Evolutionary conservation across 805 yeast species (phyloP).

Genomic region (Candida nonsorbophila): DNA sequence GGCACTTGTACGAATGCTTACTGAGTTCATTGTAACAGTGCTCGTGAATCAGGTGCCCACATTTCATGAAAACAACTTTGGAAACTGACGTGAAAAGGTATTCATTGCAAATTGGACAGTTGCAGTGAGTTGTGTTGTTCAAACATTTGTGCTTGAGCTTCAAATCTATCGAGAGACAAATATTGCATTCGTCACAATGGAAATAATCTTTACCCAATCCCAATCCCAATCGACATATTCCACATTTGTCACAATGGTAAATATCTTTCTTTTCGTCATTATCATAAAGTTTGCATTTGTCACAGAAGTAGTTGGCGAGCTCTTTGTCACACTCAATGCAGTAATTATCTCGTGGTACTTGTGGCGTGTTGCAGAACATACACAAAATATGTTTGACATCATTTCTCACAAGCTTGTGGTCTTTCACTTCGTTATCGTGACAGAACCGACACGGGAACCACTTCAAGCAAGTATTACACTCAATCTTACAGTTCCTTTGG

Average conservation of each 20-base stretch:
- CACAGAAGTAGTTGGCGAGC: slow-evolving; percentile 75
- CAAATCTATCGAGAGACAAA: slow-evolving; percentile 78
- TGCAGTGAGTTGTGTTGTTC: slow-evolving; percentile 81
- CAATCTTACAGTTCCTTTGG: slow-evolving; percentile 75
- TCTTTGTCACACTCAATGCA: slow-evolving; percentile 65
- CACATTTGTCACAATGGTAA: slow-evolving; percentile 90
- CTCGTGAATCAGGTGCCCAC: slow-evolving; percentile 94
- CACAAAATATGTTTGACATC: slow-evolving; percentile 69
- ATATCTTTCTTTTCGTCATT: slow-evolving; percentile 73
- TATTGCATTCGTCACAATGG: slow-evolving; percentile 87
- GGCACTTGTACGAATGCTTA: slow-evolving; percentile 85
- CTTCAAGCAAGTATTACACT: slow-evolving; percentile 66
- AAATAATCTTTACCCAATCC: slow-evolving; percentile 87
- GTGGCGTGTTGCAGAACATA: slow-evolving; percentile 74
- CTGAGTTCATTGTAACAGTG: slow-evolving; percentile 75
- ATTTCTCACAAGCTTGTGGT: slow-evolving; percentile 50
- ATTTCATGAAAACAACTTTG: slow-evolving; percentile 85
- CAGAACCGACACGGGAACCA: slow-evolving; percentile 86
- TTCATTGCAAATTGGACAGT: slow-evolving; percentile 91
- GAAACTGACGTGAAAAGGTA: slow-evolving; percentile 78
- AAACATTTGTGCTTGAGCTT: slow-evolving; percentile 77
- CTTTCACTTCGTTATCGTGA: slow-evolving; percentile 63
- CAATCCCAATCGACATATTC: slow-evolving; percentile 84
- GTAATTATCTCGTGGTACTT: slow-evolving; percentile 58
- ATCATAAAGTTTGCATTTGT: slow-evolving; percentile 75